phyloP scores from a whole-genome alignment of 345 rosid genomes.

The Boechera stricta region DNA sequence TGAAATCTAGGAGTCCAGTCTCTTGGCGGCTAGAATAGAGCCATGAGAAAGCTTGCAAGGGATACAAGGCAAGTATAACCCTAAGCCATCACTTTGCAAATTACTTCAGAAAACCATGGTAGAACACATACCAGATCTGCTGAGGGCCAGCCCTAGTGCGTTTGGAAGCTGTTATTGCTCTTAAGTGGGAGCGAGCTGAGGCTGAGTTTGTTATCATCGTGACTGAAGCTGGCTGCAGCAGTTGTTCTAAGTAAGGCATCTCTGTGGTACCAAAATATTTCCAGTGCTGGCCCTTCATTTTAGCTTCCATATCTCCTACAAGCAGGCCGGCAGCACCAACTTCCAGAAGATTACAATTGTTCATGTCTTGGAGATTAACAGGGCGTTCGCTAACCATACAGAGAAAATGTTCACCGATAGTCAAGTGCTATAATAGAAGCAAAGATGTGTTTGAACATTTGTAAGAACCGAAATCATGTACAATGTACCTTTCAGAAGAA shows the following conservation, averaged over 20 bases:
- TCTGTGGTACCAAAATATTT: conserved; percentile 87
- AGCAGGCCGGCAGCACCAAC: conserved; percentile 97
- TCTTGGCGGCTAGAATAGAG: conserved; percentile 24
- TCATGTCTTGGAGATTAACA: conserved; percentile 69
- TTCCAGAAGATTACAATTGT: conserved; percentile 77
- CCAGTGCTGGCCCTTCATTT: conserved; percentile 93
- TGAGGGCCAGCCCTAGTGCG: conserved; percentile 81
- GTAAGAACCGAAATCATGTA: conserved; percentile 24
- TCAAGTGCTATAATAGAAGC: conserved; percentile 25
- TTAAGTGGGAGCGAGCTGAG: conserved; percentile 77
- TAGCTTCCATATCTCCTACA: conserved; percentile 93
- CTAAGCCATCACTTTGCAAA: conserved; percentile 26
- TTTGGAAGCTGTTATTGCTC: conserved; percentile 89
- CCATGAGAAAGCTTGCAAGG: conserved; percentile 28
- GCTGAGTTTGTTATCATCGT: conserved; percentile 74
- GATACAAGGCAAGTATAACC: conserved; percentile 26
- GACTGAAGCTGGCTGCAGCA: conserved; percentile 88
- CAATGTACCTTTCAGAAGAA: conserved; percentile 72
- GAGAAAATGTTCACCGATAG: conserved; percentile 25
- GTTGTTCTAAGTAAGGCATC: conserved; percentile 94
- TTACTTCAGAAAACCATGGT: conserved; percentile 11
- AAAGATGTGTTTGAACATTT: conserved; percentile 22
- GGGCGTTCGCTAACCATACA: conserved; percentile 54
- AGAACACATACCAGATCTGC: conserved; percentile 73
- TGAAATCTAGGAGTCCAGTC: conserved; percentile 16